Base-by-base conservation (phyloP, 257 asterid species). In the Mitragyna speciosa region DNA sequence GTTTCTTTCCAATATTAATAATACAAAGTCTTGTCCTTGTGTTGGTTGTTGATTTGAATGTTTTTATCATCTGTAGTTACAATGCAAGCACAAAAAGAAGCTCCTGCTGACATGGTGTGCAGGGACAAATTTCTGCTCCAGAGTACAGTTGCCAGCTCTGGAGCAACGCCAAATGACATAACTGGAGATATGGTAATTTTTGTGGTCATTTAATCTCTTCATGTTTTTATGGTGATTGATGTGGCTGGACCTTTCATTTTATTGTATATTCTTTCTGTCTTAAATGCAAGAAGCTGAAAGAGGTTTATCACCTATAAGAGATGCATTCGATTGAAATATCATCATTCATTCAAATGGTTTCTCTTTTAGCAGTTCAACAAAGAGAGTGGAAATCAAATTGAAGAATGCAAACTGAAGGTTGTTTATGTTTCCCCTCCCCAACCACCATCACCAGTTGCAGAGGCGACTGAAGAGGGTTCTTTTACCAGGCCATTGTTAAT, bases 51-150 rank as follows among this genome's bases (percentile, higher is more conserved):
- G 36, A 76, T 85, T 36, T 68, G 69, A 28, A 74, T 31, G 17
- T 69, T 79, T 71, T 36, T 2, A 4, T 70, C 22, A 80, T 79
- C 80, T 81, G 79, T 68, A 88, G 94, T 92, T 66, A 88, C 89
- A 11, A 87, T 78, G 90, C 88, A 88, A 89, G 98, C 96, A 30
- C 97, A 89, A 45, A 92, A 89, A 87, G 97, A 94, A 82, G 90
- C 87, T 59, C 98, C 98, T 78, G 69, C 89, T 63, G 97, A 91
- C 16, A 82, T 94, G 94, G 93, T 86, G 77, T 94, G 98, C 91
- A 92, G 82, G 87, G 98, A 94, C 86, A 91, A 94, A 77, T 94
- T 94, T 87, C 86, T 92, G 82, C 93, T 94, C 84, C 98, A 94
- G 87, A 91, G 98, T 80, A 90, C 87, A 20, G 85, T 91, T 58